Evolutionary conservation across 2,329 filamentous ascomycete genomes (phyloP).

Genomic region (Ophiocordyceps camponoti-floridani): DNA sequence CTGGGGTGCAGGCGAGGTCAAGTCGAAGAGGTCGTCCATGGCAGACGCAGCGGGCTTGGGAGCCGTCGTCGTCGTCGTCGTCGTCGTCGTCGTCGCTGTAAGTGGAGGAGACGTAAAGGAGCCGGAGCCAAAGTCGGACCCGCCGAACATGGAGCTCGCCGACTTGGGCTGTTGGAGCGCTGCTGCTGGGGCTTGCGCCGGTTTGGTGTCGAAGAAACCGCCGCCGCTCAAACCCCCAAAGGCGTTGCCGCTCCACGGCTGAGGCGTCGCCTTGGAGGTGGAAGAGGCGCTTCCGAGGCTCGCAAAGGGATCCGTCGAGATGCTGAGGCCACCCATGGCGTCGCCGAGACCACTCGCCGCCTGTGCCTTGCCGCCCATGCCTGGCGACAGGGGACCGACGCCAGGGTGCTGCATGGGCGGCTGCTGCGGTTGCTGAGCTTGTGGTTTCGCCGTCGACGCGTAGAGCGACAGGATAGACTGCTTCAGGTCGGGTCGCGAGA

Average conservation of each 20-base stretch:
- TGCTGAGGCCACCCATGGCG: conserved; percentile 41
- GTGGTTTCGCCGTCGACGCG: conserved; percentile 65
- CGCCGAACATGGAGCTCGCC: conserved; percentile 44
- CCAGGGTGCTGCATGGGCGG: conserved; percentile 30
- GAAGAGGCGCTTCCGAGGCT: conserved; percentile 26
- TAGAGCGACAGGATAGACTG: conserved; percentile 95
- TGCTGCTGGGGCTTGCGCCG: conserved; percentile 33
- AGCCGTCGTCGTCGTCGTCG: conserved; percentile 8
- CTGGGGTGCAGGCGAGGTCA: conserved; percentile 36
- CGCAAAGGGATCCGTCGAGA: conserved; percentile 39
- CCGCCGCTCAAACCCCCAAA: conserved; percentile 48
- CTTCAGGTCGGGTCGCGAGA: conserved; percentile 83
- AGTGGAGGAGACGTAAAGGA: conserved; percentile 31
- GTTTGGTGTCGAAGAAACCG: conserved; percentile 64
- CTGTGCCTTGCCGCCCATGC: conserved; percentile 28
- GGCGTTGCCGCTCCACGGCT: conserved; percentile 18
- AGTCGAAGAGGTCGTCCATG: conserved; percentile 69
- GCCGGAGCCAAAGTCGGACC: conserved; percentile 37
- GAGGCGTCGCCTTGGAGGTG: conserved; percentile 14
- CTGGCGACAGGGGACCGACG: conserved; percentile 49
- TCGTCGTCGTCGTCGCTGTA: conserved; percentile 5
- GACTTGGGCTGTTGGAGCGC: conserved; percentile 30
- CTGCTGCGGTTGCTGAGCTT: conserved; percentile 28
- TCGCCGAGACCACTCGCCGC: conserved; percentile 53
- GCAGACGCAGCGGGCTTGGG: conserved; percentile 33